phyloP scores from a whole-genome alignment of 2,329 filamentous ascomycete genomes.

The Chaetoscypha palmicola region DNA sequence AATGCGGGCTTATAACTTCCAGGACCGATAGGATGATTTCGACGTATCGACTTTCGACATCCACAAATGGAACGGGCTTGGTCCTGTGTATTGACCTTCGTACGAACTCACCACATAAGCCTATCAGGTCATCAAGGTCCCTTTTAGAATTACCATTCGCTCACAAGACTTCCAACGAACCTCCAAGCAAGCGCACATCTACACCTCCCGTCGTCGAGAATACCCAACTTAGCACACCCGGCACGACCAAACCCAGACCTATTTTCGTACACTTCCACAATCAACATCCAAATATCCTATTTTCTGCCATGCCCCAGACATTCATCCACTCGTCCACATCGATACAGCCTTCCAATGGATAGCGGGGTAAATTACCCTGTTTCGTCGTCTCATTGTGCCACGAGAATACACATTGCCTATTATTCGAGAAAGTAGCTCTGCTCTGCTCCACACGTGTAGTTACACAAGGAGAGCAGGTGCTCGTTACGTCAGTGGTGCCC shows the following conservation, averaged over 20 bases:
- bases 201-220: no score
- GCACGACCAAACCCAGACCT: no score
- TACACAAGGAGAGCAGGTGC: neutral
- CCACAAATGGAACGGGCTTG: neutral
- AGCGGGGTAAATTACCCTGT: neutral
- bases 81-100: neutral
- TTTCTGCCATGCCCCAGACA: neutral
- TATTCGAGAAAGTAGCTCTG: neutral
- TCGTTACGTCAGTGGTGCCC: neutral
- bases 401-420: neutral
- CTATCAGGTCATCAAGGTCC: no score
- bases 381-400: neutral
- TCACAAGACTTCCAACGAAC: no score
- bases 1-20: conserved; percentile 3
- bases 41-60: neutral
- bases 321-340: neutral
- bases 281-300: neutral
- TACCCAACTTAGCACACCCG: no score
- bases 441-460: neutral
- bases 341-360: neutral
- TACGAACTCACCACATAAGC: neutral
- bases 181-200: no score
- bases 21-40: conserved; percentile 13
- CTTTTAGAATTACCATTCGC: no score
- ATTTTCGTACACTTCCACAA: no score